Conservation (phyloP, 108 stramenopile species). For the Nitzschia sp. region DNA sequence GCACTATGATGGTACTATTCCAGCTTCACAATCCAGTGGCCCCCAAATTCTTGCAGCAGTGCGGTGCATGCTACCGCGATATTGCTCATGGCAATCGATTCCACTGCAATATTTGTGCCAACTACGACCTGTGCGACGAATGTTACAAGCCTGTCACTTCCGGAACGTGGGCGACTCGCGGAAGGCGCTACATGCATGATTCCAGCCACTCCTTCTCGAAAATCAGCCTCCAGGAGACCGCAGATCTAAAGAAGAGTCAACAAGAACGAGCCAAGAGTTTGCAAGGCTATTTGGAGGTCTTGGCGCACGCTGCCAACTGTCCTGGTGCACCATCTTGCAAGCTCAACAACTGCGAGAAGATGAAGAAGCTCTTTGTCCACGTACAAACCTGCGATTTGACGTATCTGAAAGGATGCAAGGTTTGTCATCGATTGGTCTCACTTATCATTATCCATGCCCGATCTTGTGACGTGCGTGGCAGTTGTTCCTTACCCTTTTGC, state of each 20-base stretch:
- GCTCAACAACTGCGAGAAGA: slow-evolving; percentile 80
- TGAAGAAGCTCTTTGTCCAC: slow-evolving; percentile 84
- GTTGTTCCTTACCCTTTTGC: slow-evolving; percentile 86
- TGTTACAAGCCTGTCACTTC: slow-evolving; percentile 45
- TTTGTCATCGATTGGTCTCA: slow-evolving; percentile 79
- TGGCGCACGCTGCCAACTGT: slow-evolving; percentile 79
- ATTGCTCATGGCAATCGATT: slow-evolving; percentile 54
- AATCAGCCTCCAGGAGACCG: slow-evolving; percentile 24
- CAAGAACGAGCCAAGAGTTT: slow-evolving; percentile 72
- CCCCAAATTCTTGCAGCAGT: slow-evolving; percentile 60
- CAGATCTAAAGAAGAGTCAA: slow-evolving; percentile 34
- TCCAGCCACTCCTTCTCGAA: slow-evolving; percentile 44
- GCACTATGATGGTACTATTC: slow-evolving; percentile 92
- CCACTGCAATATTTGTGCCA: slow-evolving; percentile 67
- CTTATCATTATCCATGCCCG: slow-evolving; percentile 87
- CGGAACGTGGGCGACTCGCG: slow-evolving; percentile 42
- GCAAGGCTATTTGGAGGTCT: slow-evolving; percentile 74
- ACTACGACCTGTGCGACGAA: slow-evolving; percentile 69
- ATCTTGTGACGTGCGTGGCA: slow-evolving; percentile 54
- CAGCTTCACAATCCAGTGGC: slow-evolving; percentile 87
- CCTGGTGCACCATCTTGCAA: slow-evolving; percentile 57
- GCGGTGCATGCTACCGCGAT: slow-evolving; percentile 57
- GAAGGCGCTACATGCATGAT: slow-evolving; percentile 44
- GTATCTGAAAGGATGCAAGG: slow-evolving; percentile 67
- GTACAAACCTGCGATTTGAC: slow-evolving; percentile 58